phyloP scores from a whole-genome alignment of 2,329 filamentous ascomycete species.

The Venturia oleaginea region DNA sequence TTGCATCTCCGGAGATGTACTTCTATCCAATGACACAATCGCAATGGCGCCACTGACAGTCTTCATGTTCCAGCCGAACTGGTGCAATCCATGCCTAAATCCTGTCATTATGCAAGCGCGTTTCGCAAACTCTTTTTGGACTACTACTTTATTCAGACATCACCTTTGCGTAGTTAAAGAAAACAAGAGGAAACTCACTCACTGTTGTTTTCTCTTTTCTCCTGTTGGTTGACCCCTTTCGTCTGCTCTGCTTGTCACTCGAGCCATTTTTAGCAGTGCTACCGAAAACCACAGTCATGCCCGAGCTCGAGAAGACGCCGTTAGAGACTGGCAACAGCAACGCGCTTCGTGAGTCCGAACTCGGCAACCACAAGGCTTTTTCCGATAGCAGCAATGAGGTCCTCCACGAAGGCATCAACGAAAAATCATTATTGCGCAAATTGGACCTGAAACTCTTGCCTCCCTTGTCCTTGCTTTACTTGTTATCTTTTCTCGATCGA shows the following conservation, averaged over 20 bases:
- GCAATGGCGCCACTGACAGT: neutral
- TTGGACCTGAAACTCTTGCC: conserved; percentile 10
- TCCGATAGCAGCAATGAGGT: neutral
- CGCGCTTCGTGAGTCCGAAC: neutral
- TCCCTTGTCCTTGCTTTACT: conserved; percentile 8
- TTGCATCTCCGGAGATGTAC: neutral
- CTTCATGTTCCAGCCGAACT: neutral
- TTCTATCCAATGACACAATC: neutral
- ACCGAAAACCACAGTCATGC: neutral
- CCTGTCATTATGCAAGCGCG: neutral
- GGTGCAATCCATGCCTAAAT: conserved; percentile 1
- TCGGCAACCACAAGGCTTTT: neutral
- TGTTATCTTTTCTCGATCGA: conserved; percentile 9
- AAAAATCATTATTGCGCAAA: conserved; percentile 10
- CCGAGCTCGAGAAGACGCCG: neutral
- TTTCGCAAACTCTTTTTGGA: neutral
- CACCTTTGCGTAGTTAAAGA: neutral
- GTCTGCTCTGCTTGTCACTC: too few species aligned
- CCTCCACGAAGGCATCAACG: conserved; percentile 5
- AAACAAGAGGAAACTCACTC: neutral
- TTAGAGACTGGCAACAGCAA: neutral
- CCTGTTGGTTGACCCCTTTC: neutral
- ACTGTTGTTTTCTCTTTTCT: neutral
- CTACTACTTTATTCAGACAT: neutral
- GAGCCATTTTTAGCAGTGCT: neutral